Percentiles rank a stretch among this genome's conserved stretches.
Evolutionary conservation across 306 rosid genomes (phyloP).

Genomic region (Acacia confusa): DNA sequence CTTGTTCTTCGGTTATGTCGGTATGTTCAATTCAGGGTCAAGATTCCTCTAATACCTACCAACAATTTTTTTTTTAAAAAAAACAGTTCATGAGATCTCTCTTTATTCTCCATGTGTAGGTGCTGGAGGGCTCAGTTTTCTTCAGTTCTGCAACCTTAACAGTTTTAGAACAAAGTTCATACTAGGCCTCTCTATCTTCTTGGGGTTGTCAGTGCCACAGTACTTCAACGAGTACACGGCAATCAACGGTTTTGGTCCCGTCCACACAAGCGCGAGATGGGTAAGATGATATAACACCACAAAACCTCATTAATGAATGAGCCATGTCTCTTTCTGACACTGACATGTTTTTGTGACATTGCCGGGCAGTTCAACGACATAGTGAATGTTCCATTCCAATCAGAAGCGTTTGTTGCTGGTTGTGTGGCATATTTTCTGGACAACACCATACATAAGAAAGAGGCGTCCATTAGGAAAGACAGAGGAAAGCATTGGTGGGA

Average conservation of each 20-base stretch:
- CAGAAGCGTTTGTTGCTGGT: slow-evolving; percentile 93
- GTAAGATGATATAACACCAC: slow-evolving; percentile 41
- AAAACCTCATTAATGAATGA: background rate
- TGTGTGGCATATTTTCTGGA: slow-evolving; percentile 80
- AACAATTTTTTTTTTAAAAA: background rate
- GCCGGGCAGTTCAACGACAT: slow-evolving; percentile 90
- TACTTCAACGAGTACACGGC: slow-evolving; percentile 92
- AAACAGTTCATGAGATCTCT: slow-evolving; percentile 1
- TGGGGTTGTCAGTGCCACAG: slow-evolving; percentile 89
- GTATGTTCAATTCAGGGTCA: slow-evolving; percentile 46
- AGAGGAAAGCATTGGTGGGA: slow-evolving; percentile 99
- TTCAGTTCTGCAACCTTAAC: slow-evolving; percentile 97
- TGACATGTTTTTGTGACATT: slow-evolving; percentile 4
- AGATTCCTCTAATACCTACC: slow-evolving; percentile 8
- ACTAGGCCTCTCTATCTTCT: slow-evolving; percentile 84
- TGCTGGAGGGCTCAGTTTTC: slow-evolving; percentile 86
- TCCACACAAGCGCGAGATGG: slow-evolving; percentile 88
- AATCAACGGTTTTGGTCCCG: slow-evolving; percentile 89
- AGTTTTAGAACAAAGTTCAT: slow-evolving; percentile 88
- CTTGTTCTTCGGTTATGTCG: slow-evolving; percentile 92
- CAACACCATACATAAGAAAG: slow-evolving; percentile 78
- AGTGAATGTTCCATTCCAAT: slow-evolving; percentile 84
- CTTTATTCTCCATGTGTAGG: slow-evolving; percentile 38
- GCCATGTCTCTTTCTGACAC: slow-evolving; percentile 7
- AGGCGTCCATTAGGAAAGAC: slow-evolving; percentile 65